Conservation (phyloP, 1,139 yeast genomes). For the Hanseniaspora gamundiae region DNA sequence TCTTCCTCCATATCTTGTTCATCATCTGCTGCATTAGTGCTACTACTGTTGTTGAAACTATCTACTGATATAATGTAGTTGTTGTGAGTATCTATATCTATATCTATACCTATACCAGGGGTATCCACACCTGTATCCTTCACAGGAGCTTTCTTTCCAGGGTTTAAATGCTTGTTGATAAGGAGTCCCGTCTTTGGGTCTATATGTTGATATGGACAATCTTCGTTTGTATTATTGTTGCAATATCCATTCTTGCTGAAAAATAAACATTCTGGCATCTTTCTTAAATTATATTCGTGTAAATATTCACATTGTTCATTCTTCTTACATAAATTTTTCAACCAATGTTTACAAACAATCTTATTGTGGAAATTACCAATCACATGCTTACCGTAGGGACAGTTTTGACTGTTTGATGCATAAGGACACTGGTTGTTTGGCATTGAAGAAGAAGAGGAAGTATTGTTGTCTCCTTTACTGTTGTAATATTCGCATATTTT, state of each 20-base stretch:
- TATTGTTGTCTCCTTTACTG: slow-evolving; percentile 3
- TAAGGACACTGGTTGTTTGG: slow-evolving; percentile 2
- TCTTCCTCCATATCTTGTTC: slow-evolving; percentile 23
- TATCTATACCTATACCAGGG: no score
- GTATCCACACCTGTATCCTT: no score
- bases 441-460: slow-evolving; percentile 4
- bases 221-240: slow-evolving; percentile 46
- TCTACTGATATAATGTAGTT: no score
- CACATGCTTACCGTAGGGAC: slow-evolving; percentile 76
- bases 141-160: background rate
- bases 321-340: slow-evolving; percentile 91
- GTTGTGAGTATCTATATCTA: no score
- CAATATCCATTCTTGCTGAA: slow-evolving; percentile 84
- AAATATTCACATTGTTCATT: slow-evolving; percentile 93
- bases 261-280: slow-evolving; percentile 95
- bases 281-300: slow-evolving; percentile 87
- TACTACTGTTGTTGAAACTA: background rate
- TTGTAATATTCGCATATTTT: slow-evolving; percentile 6
- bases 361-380: slow-evolving; percentile 72
- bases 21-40: background rate
- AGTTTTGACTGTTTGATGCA: slow-evolving; percentile 45
- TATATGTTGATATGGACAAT: slow-evolving; percentile 83
- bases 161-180: slow-evolving; percentile 2
- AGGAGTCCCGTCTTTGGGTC: slow-evolving; percentile 52
- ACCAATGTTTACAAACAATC: slow-evolving; percentile 96